Conservation (phyloP, 176 grass and related monocot genomes). For the Hordeum marinum region DNA sequence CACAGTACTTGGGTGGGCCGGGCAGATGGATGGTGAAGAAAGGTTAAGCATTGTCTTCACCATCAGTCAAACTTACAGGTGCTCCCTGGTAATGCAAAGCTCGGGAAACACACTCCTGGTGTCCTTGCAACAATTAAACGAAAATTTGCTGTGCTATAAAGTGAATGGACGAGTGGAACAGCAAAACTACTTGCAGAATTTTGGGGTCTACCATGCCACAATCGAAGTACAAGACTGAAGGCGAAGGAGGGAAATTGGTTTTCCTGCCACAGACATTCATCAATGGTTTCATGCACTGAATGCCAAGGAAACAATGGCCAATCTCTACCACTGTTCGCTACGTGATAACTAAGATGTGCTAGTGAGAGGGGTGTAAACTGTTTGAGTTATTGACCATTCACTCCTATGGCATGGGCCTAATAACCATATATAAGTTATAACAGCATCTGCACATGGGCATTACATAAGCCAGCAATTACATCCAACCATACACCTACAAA, state of each 20-base stretch:
- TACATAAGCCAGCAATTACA: background rate
- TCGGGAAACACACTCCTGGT: background rate
- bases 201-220: slow-evolving; percentile 8
- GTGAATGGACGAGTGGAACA: background rate
- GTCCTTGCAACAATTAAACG: background rate
- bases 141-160: background rate
- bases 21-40: background rate
- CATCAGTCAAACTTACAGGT: background rate
- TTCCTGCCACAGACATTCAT: background rate
- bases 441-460: background rate
- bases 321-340: background rate
- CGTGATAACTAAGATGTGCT: background rate
- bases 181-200: background rate
- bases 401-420: background rate
- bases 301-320: background rate
- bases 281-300: background rate
- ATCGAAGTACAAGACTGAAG: background rate
- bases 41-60: background rate
- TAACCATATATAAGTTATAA: background rate
- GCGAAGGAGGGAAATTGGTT: background rate
- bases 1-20: background rate
- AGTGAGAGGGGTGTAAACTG: background rate
- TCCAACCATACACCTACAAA: background rate
- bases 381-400: background rate
- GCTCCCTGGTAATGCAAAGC: background rate